Evolutionary conservation across 371 early-diverging fungal species (phyloP).

Genomic region (Sporodiniella umbellata): DNA sequence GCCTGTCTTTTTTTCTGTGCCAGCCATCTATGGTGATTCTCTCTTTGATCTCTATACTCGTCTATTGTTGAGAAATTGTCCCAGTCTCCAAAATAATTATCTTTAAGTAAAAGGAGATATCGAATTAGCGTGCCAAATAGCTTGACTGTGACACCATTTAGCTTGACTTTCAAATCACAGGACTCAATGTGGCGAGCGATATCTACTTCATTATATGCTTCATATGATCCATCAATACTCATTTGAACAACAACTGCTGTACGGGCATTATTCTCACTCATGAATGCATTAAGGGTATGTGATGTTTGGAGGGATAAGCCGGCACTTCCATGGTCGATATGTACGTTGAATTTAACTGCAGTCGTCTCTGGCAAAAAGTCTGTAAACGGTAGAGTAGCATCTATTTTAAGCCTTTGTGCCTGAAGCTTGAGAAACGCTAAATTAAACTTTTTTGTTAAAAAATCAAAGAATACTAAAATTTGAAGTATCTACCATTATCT

Average conservation of each 20-base stretch:
- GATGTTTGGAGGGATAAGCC: slow-evolving; percentile 64
- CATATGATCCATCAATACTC: slow-evolving; percentile 59
- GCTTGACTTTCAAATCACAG: slow-evolving; percentile 61
- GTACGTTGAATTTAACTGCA: slow-evolving; percentile 53
- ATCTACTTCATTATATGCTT: slow-evolving; percentile 57
- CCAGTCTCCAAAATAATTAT: slow-evolving; percentile 77
- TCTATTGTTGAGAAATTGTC: slow-evolving; percentile 69
- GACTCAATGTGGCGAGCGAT: slow-evolving; percentile 57
- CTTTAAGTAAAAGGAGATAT: slow-evolving; percentile 68
- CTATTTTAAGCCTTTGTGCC: slow-evolving; percentile 38
- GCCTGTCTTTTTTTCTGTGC: slow-evolving; percentile 52
- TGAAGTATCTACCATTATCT: slow-evolving; percentile 67
- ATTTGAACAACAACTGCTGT: slow-evolving; percentile 53
- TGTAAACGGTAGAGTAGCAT: slow-evolving; percentile 57
- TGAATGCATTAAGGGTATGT: slow-evolving; percentile 70
- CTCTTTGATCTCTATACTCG: slow-evolving; percentile 62
- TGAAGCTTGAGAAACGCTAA: slow-evolving; percentile 64
- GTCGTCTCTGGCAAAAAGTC: slow-evolving; percentile 59
- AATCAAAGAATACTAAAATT: background rate
- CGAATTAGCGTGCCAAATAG: slow-evolving; percentile 71
- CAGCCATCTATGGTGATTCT: slow-evolving; percentile 44
- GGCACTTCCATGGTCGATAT: slow-evolving; percentile 52
- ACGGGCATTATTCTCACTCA: slow-evolving; percentile 54
- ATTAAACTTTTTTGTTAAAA: background rate
- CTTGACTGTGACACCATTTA: slow-evolving; percentile 59